phyloP scores from a whole-genome alignment of 306 rosid species.

The Amphicarpaea edgeworthii region DNA sequence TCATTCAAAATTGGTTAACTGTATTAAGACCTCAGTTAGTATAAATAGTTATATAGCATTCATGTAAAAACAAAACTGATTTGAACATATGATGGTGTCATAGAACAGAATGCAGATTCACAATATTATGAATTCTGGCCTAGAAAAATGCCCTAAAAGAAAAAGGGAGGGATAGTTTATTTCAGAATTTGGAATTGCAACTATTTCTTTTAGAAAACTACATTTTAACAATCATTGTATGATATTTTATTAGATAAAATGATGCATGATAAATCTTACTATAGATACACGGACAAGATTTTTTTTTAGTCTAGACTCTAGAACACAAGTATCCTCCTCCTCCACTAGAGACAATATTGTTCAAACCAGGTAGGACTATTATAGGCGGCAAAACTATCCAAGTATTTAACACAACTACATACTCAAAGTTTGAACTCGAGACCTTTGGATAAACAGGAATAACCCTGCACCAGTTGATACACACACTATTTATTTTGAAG shows the following conservation, averaged over 20 bases:
- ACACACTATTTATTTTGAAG: background rate
- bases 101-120: background rate
- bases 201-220: slow-evolving; percentile 26
- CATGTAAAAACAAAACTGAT: background rate
- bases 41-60: slow-evolving; percentile 28
- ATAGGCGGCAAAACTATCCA: no score
- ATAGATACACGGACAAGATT: background rate
- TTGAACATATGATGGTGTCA: slow-evolving; percentile 7
- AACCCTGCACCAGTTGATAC: no score
- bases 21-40: slow-evolving; percentile 7
- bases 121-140: background rate
- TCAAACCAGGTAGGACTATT: no score
- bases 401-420: no score
- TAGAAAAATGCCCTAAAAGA: background rate
- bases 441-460: no score
- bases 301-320: no score
- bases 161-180: background rate
- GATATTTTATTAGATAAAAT: slow-evolving; percentile 8
- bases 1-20: slow-evolving; percentile 46
- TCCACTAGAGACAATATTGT: no score
- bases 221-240: background rate
- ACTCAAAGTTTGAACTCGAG: no score
- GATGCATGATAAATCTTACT: slow-evolving; percentile 8
- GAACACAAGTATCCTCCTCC: no score
- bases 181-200: background rate